phyloP scores from a whole-genome alignment of 306 rosid species.

The Morella rubra region DNA sequence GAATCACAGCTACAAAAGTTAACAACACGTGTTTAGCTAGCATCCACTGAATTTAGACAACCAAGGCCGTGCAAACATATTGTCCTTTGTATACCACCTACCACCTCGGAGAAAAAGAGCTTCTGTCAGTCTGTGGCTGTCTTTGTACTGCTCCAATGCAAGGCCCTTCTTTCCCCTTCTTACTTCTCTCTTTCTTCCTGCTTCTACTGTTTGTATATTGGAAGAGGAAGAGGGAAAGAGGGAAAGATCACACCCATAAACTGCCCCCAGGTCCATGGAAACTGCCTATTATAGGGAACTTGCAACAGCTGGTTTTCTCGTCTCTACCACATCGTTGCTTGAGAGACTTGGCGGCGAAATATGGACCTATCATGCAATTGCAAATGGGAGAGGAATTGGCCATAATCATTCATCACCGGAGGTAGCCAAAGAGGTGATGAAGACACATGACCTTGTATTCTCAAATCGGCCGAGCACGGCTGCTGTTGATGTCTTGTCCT shows the following conservation, averaged over 20 bases:
- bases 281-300: conserved; percentile 21
- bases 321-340: conserved; percentile 5
- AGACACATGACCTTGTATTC: neutral
- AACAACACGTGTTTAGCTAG: no score
- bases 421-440: conserved; percentile 12
- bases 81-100: no score
- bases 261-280: conserved; percentile 21
- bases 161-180: no score
- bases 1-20: no score
- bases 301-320: conserved; percentile 16
- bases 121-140: neutral
- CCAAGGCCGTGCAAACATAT: no score
- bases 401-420: conserved; percentile 13
- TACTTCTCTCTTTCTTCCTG: neutral
- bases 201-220: neutral
- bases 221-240: neutral
- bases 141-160: neutral
- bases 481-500: neutral
- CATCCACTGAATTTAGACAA: no score
- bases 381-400: conserved; percentile 8
- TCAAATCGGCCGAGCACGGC: neutral
- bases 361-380: conserved; percentile 16
- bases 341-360: conserved; percentile 2
- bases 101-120: no score
- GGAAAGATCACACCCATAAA: neutral